These are phyloP conservation scores for Endocalyx cinctus DNA, from an alignment of 2,329 filamentous ascomycete genomes.

Conservation along the genomic window DNA sequence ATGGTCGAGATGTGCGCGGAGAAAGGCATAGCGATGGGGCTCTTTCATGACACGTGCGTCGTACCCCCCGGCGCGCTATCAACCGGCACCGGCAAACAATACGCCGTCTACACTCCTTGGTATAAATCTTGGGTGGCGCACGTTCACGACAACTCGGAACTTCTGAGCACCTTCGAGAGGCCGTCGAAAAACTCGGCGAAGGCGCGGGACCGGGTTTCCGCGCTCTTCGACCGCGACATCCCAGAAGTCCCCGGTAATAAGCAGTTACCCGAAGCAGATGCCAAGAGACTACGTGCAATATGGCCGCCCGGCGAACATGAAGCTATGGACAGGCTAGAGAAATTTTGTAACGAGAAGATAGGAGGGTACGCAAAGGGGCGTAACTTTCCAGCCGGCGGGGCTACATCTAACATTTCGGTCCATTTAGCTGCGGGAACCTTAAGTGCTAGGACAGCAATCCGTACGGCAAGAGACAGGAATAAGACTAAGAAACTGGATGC, in stretches of 20 bases:
- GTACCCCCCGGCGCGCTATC: constrained; percentile 67
- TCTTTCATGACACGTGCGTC: constrained; percentile 76
- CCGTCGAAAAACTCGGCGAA: constrained; percentile 51
- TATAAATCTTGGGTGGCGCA: constrained; percentile 71
- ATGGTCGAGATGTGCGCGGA: constrained; percentile 58
- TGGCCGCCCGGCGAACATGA: constrained; percentile 77
- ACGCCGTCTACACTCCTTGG: constrained; percentile 83
- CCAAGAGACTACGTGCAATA: constrained; percentile 49
- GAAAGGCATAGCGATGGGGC: constrained; percentile 63
- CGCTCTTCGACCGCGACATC: constrained; percentile 52
- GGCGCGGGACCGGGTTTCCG: constrained; percentile 30
- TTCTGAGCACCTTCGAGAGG: constrained; percentile 57
- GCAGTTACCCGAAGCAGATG: constrained; percentile 53
- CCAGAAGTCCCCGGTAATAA: constrained; percentile 63
- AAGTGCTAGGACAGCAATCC: constrained; percentile 64
- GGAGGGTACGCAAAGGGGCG: constrained; percentile 57
- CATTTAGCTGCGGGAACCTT: constrained; percentile 65
- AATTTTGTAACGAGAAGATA: constrained; percentile 64
- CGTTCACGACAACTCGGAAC: constrained; percentile 63
- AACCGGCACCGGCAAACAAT: constrained; percentile 69
- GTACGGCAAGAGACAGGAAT: constrained; percentile 46
- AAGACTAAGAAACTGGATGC: constrained; percentile 59
- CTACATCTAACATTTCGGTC: constrained; percentile 66
- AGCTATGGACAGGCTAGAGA: constrained; percentile 57
- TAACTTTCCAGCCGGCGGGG: constrained; percentile 59